Evolutionary conservation across 2,329 filamentous ascomycete species (phyloP).

Genomic region (Westerdykella sp.): DNA sequence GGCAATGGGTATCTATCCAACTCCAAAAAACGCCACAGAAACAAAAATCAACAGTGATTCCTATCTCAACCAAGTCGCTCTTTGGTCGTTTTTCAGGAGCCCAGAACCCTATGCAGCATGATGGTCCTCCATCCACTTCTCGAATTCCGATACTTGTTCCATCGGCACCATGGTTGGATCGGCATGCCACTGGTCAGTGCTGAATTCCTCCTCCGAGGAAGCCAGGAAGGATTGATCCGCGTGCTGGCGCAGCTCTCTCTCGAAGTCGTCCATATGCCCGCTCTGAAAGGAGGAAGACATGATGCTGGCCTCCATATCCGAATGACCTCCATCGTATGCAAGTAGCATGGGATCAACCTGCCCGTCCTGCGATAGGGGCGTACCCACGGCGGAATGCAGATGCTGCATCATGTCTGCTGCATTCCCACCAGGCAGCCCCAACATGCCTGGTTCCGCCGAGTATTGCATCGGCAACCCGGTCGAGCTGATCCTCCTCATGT

Average conservation of each 20-base stretch:
- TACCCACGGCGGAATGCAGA: conserved; percentile 21
- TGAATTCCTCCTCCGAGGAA: conserved; percentile 20
- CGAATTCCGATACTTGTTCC: conserved; percentile 41
- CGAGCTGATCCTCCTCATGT: conserved; percentile 38
- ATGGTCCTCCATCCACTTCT: conserved; percentile 40
- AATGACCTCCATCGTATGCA: conserved; percentile 23
- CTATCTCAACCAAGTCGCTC: too few species aligned
- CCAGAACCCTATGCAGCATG: conserved; percentile 1
- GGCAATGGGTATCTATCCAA: too few species aligned
- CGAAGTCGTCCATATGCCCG: conserved; percentile 28
- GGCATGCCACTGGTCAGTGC: conserved; percentile 32
- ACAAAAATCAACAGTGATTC: too few species aligned
- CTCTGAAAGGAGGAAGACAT: conserved; percentile 23
- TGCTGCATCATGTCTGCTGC: conserved; percentile 34
- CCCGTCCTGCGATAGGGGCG: conserved; percentile 30
- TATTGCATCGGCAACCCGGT: conserved; percentile 24
- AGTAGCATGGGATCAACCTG: conserved; percentile 41
- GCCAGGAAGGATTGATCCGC: conserved; percentile 22
- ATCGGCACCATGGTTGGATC: conserved; percentile 32
- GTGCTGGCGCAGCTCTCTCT: conserved; percentile 23
- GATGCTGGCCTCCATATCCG: conserved; percentile 15
- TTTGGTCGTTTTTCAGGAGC: too few species aligned
- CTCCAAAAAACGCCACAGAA: too few species aligned
- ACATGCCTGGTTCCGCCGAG: conserved; percentile 25
- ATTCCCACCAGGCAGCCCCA: conserved; percentile 38